Evolutionary conservation across 768 basidiomycete genomes (phyloP).

Genomic region (Podaxis sp.): DNA sequence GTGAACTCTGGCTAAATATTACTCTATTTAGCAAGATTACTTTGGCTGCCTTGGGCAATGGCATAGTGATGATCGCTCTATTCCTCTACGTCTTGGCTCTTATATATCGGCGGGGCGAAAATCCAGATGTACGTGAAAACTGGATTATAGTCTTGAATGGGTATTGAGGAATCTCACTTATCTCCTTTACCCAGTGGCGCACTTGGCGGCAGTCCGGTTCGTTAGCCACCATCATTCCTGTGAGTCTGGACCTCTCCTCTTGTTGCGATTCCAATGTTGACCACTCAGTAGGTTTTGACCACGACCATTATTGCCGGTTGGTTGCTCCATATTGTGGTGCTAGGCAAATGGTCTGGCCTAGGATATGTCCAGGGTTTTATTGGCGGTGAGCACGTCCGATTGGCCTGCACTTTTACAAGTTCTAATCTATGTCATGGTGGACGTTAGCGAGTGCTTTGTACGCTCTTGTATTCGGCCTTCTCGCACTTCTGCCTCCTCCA

Average conservation of each 20-base stretch:
- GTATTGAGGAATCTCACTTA: neutral
- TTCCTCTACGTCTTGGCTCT: constrained; percentile 72
- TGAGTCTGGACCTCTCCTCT: constrained; percentile 24
- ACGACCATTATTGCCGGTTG: constrained; percentile 70
- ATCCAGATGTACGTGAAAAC: constrained; percentile 54
- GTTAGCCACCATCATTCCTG: constrained; percentile 68
- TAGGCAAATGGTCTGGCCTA: constrained; percentile 66
- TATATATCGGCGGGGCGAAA: constrained; percentile 65
- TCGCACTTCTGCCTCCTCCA: constrained; percentile 71
- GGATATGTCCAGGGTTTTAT: constrained; percentile 65
- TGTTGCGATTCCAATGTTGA: constrained; percentile 3
- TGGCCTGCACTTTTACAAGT: neutral
- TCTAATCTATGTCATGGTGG: neutral
- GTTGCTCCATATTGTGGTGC: constrained; percentile 57
- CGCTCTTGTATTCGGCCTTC: constrained; percentile 67
- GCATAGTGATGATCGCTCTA: constrained; percentile 60
- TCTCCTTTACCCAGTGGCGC: constrained; percentile 51
- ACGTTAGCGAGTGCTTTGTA: constrained; percentile 66
- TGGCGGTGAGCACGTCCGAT: constrained; percentile 46
- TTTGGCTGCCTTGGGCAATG: constrained; percentile 51
- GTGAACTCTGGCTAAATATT: neutral
- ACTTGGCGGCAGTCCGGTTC: constrained; percentile 73
- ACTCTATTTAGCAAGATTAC: constrained; percentile 47
- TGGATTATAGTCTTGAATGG: neutral
- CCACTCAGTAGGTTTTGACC: constrained; percentile 48